Evolutionary conservation across 2,329 filamentous ascomycete genomes (phyloP).

Genomic region (Penicillium italicum): DNA sequence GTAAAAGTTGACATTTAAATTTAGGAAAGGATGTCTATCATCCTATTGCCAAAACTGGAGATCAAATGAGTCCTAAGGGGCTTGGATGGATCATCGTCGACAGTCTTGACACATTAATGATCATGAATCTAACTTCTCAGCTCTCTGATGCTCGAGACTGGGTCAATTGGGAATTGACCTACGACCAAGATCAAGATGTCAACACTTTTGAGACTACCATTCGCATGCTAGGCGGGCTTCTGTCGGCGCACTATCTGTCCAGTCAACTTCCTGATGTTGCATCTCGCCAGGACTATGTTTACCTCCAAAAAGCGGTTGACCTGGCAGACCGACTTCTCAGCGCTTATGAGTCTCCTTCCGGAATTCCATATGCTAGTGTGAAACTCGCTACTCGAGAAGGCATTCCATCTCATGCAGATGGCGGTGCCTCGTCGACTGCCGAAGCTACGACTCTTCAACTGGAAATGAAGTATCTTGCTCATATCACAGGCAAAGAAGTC

Average conservation of each 20-base stretch:
- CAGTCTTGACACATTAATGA: slow-evolving; percentile 21
- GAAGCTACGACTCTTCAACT: slow-evolving; percentile 86
- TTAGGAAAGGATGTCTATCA: background rate
- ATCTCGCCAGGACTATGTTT: slow-evolving; percentile 59
- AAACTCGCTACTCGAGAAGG: background rate
- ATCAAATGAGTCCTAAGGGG: slow-evolving; percentile 20
- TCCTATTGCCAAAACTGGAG: slow-evolving; percentile 16
- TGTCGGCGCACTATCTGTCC: slow-evolving; percentile 24
- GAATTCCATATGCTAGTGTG: background rate
- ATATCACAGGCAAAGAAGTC: slow-evolving; percentile 79
- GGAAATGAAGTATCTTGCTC: slow-evolving; percentile 91
- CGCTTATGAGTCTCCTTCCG: background rate
- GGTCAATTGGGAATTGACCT: slow-evolving; percentile 7
- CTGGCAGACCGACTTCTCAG: background rate
- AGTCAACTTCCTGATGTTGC: slow-evolving; percentile 11
- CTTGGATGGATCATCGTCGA: slow-evolving; percentile 23
- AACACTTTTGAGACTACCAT: slow-evolving; percentile 30
- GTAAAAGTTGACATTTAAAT: background rate
- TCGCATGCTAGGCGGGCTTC: slow-evolving; percentile 28
- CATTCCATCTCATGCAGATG: background rate
- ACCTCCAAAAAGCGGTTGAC: background rate
- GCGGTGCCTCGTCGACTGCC: slow-evolving; percentile 43
- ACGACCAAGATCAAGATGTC: slow-evolving; percentile 22
- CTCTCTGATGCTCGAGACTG: slow-evolving; percentile 6
- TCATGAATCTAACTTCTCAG: slow-evolving; percentile 20